Conservation (phyloP, 139 green algal genomes). For the Spirogloea muscicola region DNA sequence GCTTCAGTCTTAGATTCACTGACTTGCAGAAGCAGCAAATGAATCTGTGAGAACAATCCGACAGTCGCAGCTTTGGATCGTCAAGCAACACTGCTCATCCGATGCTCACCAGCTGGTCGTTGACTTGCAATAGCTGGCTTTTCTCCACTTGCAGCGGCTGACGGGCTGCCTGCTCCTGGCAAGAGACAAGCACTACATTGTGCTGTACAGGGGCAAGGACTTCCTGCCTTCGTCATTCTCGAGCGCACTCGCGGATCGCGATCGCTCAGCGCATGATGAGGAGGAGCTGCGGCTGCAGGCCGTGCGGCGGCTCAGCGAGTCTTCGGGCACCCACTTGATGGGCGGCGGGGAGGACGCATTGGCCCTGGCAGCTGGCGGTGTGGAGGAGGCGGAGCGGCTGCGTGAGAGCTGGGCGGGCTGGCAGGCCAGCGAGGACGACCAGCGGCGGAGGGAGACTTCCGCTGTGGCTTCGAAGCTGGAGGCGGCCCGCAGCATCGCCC, state of each 20-base stretch:
- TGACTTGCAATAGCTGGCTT: neutral
- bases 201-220: slow-evolving; percentile 41
- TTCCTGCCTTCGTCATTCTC: slow-evolving; percentile 28
- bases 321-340: neutral
- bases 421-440: neutral
- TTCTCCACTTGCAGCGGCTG: slow-evolving; percentile 8
- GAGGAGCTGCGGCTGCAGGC: slow-evolving; percentile 6
- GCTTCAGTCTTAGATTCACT: too few relatives aligned
- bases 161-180: slow-evolving; percentile 27
- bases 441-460: neutral
- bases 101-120: too few relatives aligned
- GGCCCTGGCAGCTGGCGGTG: neutral
- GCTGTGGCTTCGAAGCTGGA: neutral
- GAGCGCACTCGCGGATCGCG: neutral
- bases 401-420: slow-evolving; percentile 1
- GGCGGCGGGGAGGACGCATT: neutral
- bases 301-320: neutral
- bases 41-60: too few relatives aligned
- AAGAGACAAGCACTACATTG: slow-evolving; percentile 33
- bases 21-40: too few relatives aligned
- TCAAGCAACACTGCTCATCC: too few relatives aligned
- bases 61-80: too few relatives aligned
- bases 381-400: slow-evolving; percentile 5
- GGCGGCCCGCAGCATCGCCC: neutral
- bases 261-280: slow-evolving; percentile 12